Evolutionary conservation across 1,284 basidiomycete genomes (phyloP).

Genomic region (Agaricales sp.): DNA sequence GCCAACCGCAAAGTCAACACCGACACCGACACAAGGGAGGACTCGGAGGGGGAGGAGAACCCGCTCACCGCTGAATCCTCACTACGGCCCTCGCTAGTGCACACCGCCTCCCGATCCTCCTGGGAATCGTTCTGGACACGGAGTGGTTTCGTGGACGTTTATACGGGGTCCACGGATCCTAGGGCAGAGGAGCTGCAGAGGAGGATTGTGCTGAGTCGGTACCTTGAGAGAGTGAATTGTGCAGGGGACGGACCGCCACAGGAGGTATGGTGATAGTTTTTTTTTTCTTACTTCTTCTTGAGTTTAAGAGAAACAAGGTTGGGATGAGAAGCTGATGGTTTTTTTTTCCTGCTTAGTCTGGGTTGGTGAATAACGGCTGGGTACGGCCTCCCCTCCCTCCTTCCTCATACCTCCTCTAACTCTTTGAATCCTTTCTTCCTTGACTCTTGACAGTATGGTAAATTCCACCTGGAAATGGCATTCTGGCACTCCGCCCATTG

Average conservation of each 20-base stretch:
- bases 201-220: constrained; percentile 44
- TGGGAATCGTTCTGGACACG: constrained; percentile 41
- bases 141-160: constrained; percentile 42
- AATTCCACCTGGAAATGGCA: constrained; percentile 56
- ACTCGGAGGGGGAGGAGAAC: too few relatives aligned
- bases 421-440: background rate
- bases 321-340: too few relatives aligned
- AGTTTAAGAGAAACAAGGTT: too few relatives aligned
- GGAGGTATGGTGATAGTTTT: constrained; percentile 33
- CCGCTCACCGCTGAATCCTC: background rate
- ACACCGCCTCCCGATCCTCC: constrained; percentile 22
- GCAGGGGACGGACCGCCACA: constrained; percentile 47
- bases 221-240: constrained; percentile 49
- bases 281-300: constrained; percentile 2
- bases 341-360: constrained; percentile 29
- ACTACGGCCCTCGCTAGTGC: background rate
- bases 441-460: constrained; percentile 15
- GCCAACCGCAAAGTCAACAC: too few relatives aligned
- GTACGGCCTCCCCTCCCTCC: constrained; percentile 21
- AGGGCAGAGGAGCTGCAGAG: constrained; percentile 46
- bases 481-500: constrained; percentile 54
- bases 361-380: constrained; percentile 50
- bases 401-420: constrained; percentile 5
- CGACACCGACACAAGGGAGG: too few relatives aligned
- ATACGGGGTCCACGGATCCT: constrained; percentile 36